Evolutionary conservation across 1,284 basidiomycete genomes (phyloP).

Genomic region (Austroboletus novae-zelandiae): DNA sequence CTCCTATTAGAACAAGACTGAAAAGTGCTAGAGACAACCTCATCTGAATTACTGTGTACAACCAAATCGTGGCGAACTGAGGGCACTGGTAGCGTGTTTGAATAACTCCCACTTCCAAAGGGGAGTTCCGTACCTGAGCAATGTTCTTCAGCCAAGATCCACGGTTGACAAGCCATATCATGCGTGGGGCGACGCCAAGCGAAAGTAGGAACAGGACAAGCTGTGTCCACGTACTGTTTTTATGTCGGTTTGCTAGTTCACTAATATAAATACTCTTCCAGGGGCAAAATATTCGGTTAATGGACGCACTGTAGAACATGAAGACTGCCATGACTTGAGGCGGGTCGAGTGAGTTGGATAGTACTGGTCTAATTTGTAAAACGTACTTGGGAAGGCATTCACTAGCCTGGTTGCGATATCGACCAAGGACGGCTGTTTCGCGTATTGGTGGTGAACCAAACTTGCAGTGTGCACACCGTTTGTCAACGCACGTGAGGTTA

Average conservation of each 20-base stretch:
- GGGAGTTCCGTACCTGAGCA: conserved; percentile 52
- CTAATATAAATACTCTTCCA: conserved; percentile 2
- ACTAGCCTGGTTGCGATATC: conserved; percentile 54
- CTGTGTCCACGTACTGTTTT: conserved; percentile 52
- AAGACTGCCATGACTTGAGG: conserved; percentile 63
- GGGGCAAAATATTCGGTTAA: background rate
- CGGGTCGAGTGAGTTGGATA: conserved; percentile 6
- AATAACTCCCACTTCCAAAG: background rate
- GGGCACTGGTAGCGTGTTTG: conserved; percentile 50
- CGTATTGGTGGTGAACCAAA: conserved; percentile 74
- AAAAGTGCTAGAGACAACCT: conserved; percentile 59
- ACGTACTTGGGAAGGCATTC: conserved; percentile 67
- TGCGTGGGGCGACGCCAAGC: conserved; percentile 53
- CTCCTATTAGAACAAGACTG: conserved; percentile 50
- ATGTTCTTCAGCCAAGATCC: conserved; percentile 67
- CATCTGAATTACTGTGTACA: conserved; percentile 68
- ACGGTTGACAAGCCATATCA: conserved; percentile 69
- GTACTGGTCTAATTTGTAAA: background rate
- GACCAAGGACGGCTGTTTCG: conserved; percentile 47
- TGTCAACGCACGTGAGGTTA: conserved; percentile 1
- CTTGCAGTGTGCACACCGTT: conserved; percentile 35
- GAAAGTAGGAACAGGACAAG: conserved; percentile 56
- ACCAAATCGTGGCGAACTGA: conserved; percentile 72
- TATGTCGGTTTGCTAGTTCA: conserved; percentile 59
- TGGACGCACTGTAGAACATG: conserved; percentile 70